Evolutionary conservation across 2,329 filamentous ascomycete genomes (phyloP), one percentile per base, ranked within the genome.

Genomic region (Sphaerulina populicola): DNA sequence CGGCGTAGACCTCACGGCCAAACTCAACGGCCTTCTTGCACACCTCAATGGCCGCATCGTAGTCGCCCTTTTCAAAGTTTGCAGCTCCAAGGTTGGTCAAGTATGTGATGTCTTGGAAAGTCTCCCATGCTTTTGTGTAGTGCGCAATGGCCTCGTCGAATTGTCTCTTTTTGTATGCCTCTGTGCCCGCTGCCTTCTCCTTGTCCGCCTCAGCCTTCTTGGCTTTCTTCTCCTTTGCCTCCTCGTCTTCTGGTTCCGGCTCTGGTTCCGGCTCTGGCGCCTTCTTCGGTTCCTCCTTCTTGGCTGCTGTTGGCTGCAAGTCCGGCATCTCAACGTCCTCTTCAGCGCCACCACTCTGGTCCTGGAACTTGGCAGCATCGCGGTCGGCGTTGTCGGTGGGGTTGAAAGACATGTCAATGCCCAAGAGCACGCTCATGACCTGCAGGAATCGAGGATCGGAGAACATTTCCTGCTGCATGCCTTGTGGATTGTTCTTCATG

Each of bases 151-250:
- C 93, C 66, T 86, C 82, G 64, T 97, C 93, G 61, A 98, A 96
- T 67, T 96, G 83, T 61, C 88, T 85, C 80, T 97, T 97, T 83
- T 98, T 98, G 79, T 98, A 98, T 69, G 85, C 84, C 62, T 93
- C 88, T 11, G 91, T 98, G 52, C 93, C 93, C 51, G 94, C 76
- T 29, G 84, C 86, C 81, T 98, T 98, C 73, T 96, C 86, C 68
- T 89, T 87, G 63, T 98, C 93, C 40, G 90, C 93, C 57, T 86
- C 88, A 64, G 85, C 87, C 76, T 97, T 94, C 37, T 88, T 88
- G 76, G 93, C 87, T 73, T 86, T 86, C 72, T 90, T 89, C 55
- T 86, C 86, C 50, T 82, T 68, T 0, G 83, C 79, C 69, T 97
- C 93, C 64, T 95, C 89, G 60, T 94, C 88, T 65, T 88, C 76